Evolutionary conservation across 1,139 yeast species (phyloP).

Genomic region (Yamadazyma jaroonii): DNA sequence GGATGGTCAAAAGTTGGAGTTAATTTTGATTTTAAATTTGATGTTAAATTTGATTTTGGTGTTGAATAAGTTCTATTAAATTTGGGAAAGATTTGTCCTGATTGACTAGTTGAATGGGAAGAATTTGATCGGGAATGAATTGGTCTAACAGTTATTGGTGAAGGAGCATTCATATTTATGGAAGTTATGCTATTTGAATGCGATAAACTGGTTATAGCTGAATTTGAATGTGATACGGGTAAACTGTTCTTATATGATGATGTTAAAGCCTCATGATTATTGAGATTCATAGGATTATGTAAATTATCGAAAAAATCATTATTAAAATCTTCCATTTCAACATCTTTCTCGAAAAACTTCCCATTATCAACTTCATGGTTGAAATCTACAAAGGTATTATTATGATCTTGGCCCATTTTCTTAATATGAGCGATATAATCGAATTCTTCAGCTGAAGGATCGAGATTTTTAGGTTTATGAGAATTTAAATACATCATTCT

Average conservation of each 20-base stretch:
- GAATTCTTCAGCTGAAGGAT: conserved; percentile 52
- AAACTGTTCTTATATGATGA: too few species aligned
- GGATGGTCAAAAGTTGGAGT: not conserved
- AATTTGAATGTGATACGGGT: conserved; percentile 1
- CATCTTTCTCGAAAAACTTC: conserved; percentile 1
- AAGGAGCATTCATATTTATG: not conserved
- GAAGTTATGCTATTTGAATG: not conserved
- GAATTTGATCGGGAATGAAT: conserved; percentile 4
- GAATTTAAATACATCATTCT: conserved; percentile 67
- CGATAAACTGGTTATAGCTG: not conserved
- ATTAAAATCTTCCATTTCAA: conserved; percentile 6
- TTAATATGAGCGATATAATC: conserved; percentile 69
- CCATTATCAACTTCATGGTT: not conserved
- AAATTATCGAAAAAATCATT: conserved; percentile 7
- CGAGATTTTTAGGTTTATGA: conserved; percentile 12
- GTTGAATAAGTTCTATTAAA: conserved; percentile 1
- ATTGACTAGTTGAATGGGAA: conserved; percentile 1
- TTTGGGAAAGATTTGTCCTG: conserved; percentile 1
- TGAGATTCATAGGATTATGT: conserved; percentile 7
- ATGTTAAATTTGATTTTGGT: conserved; percentile 4
- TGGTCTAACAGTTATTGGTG: not conserved
- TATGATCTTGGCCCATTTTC: conserved; percentile 43
- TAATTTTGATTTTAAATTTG: conserved; percentile 1
- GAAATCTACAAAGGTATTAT: conserved; percentile 3
- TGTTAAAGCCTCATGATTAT: conserved; percentile 4